These are phyloP conservation scores for Vicia faba DNA, from an alignment of 306 rosid genomes.

Conservation along the genomic window DNA sequence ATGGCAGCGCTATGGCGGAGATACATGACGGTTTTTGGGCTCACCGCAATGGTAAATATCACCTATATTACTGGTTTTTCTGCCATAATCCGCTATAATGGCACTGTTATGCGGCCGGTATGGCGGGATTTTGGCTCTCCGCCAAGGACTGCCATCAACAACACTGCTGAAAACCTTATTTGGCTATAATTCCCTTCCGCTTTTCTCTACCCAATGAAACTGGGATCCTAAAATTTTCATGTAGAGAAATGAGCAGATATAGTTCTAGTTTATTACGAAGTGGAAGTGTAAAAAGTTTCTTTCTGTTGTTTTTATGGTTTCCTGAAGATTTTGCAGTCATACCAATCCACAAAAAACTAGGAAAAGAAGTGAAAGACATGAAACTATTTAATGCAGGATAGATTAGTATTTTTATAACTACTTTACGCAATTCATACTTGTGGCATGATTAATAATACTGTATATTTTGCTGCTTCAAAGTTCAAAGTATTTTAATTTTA, in stretches of 20 bases:
- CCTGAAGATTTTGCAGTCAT: conserved; percentile 7
- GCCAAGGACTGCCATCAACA: too few species aligned
- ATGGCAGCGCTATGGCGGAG: too few species aligned
- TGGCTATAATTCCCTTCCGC: neutral
- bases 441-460: conserved; percentile 12
- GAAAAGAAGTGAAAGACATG: conserved; percentile 14
- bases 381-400: conserved; percentile 5
- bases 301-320: neutral
- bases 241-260: neutral
- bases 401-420: neutral
- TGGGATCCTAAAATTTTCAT: neutral
- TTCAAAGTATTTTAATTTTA: conserved; percentile 13
- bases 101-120: too few species aligned
- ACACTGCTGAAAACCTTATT: neutral
- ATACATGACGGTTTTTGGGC: too few species aligned
- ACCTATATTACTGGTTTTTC: too few species aligned
- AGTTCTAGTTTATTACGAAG: neutral
- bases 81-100: too few species aligned
- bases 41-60: too few species aligned
- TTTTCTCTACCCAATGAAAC: neutral
- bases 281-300: neutral
- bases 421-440: neutral
- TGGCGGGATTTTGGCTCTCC: too few species aligned
- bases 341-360: conserved; percentile 10
- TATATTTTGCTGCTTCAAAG: conserved; percentile 13